Base-by-base conservation (phyloP, 768 basidiomycete species). In the Termitomyces bulborhizus region DNA sequence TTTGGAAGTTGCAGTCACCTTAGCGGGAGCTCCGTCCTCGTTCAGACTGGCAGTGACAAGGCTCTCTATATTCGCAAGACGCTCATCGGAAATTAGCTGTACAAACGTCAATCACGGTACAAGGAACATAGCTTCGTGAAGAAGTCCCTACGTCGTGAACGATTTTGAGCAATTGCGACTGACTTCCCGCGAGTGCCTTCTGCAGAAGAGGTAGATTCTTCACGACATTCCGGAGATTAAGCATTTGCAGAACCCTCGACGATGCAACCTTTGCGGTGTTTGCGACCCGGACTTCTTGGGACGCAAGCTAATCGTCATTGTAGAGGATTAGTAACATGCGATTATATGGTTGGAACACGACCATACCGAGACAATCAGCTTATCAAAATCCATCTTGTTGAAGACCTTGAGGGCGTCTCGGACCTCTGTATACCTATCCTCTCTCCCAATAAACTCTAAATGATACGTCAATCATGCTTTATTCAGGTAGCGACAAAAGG, bases 351-450 rank as follows among this genome's bases (percentile, higher is more conserved):
- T 15, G 32, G 26, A 18, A 7, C 29, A 59, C 18, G 15, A 46
- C 16, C 75, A 56, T 62, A 86, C 89, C 27, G 81, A 81, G 46
- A 79, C 83, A 36, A 93, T 87, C 6, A 97, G 71, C 65, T 89
- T 94, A 68, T 98, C 95, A 27, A 96, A 80, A 62, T 98, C 96
- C 67, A 90, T 75, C 64, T 88, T 87, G 65, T 89, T 85, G 51
- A 93, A 69, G 2, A 76, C 68, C 66, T 83, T 86, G 44, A 95
- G 73, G 0, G 85, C 87, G 57, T 83, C 79, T 51, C 84, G 79
- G 44, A 90, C 72, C 32, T 84, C 79, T 3, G 76, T 82, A 62
- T 87, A 93, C 34, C 75, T 76, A 50, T 90, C 88, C 69, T 94
- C 92, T 4, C 78, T 78, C 51, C 87, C 79, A 24, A 93, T 76